Conservation (phyloP, 768 basidiomycete species). For the Leccinum arenicola region DNA sequence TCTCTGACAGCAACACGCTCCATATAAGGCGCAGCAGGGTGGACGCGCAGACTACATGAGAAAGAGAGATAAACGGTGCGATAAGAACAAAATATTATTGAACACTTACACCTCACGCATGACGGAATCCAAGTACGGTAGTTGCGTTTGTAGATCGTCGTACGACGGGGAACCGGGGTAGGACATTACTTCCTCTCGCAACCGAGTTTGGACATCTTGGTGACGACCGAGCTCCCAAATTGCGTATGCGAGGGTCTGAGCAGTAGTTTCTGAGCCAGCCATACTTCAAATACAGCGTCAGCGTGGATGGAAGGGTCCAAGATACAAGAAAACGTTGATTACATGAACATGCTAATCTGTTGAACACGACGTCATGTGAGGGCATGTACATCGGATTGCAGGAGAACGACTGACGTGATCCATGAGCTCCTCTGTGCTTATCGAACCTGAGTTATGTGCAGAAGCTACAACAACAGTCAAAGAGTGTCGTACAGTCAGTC, state of each 20-base stretch:
- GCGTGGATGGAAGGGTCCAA: background rate
- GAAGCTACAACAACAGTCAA: background rate
- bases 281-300: background rate
- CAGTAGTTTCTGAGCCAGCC: constrained; percentile 5
- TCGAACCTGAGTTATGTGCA: constrained; percentile 3
- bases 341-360: constrained; percentile 15
- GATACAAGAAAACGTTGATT: background rate
- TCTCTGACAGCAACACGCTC: constrained; percentile 5
- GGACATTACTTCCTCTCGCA: constrained; percentile 3
- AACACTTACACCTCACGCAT: constrained; percentile 5
- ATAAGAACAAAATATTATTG: background rate
- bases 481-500: background rate
- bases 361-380: background rate
- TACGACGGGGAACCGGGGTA: constrained; percentile 2
- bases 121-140: constrained; percentile 7
- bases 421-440: constrained; percentile 1
- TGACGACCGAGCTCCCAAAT: constrained; percentile 6
- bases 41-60: background rate
- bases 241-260: constrained; percentile 5
- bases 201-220: background rate
- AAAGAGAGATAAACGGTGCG: background rate
- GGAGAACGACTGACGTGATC: background rate
- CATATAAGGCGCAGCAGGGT: constrained; percentile 2
- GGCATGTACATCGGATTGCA: no score
- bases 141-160: constrained; percentile 3